Evolutionary conservation across 495 filamentous ascomycete species (phyloP).

Genomic region (Cairneyella variabilis): DNA sequence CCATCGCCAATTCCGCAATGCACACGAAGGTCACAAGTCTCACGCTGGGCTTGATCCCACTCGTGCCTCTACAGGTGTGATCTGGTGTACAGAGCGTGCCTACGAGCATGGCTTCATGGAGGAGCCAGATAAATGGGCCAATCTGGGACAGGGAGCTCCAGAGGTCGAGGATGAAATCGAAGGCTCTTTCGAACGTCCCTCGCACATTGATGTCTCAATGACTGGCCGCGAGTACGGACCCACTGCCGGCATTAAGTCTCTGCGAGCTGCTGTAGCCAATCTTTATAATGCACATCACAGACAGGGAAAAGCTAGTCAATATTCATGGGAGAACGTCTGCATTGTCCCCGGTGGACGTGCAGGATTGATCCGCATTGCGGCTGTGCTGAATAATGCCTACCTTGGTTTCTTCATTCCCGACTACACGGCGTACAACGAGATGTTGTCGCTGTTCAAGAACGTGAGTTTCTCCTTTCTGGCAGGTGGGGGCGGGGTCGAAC

Average conservation of each 20-base stretch:
- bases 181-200: slow-evolving; percentile 84
- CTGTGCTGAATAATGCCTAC: slow-evolving; percentile 88
- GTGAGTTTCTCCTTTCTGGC: slow-evolving; percentile 12
- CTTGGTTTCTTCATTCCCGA: slow-evolving; percentile 82
- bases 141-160: slow-evolving; percentile 91
- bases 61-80: slow-evolving; percentile 76
- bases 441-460: slow-evolving; percentile 63
- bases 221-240: slow-evolving; percentile 86
- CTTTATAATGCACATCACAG: slow-evolving; percentile 94
- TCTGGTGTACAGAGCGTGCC: slow-evolving; percentile 83
- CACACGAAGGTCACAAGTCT: slow-evolving; percentile 83
- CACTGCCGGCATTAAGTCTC: slow-evolving; percentile 86
- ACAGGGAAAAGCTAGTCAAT: slow-evolving; percentile 81
- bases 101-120: slow-evolving; percentile 78
- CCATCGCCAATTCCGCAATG: slow-evolving; percentile 78
- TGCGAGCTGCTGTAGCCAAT: slow-evolving; percentile 83
- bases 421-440: slow-evolving; percentile 88
- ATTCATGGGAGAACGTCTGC: slow-evolving; percentile 99
- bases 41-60: slow-evolving; percentile 87
- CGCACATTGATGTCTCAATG: slow-evolving; percentile 70
- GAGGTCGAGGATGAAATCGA: slow-evolving; percentile 92
- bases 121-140: slow-evolving; percentile 80
- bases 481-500: not conserved
- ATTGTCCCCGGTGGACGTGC: slow-evolving; percentile 93
- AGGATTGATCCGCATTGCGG: slow-evolving; percentile 89